These are phyloP conservation scores for Artemisia tridentata DNA, from an alignment of 129 eudicot genomes.

Conservation along the genomic window DNA sequence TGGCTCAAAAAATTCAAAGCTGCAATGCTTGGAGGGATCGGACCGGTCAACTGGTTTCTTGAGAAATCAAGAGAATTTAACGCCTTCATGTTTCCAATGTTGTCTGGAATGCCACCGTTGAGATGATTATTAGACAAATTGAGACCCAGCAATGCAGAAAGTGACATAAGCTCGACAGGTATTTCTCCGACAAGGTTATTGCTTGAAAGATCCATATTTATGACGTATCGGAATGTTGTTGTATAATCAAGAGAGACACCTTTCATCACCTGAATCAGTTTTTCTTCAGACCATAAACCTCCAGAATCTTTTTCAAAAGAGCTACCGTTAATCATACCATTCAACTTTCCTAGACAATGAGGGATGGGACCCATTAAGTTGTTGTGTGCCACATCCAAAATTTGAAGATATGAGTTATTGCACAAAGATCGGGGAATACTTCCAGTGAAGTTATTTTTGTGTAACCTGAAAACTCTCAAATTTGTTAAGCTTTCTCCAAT, in stretches of 20 bases:
- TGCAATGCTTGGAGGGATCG: slow-evolving; percentile 25
- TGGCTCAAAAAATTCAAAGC: neutral
- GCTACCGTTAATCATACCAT: neutral
- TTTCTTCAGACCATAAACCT: neutral
- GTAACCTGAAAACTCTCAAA: neutral
- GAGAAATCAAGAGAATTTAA: slow-evolving; percentile 30
- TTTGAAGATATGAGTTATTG: slow-evolving; percentile 5
- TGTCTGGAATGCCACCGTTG: too few species aligned
- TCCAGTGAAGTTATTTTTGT: neutral
- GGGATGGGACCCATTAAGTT: slow-evolving; percentile 23
- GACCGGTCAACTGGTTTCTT: slow-evolving; percentile 2
- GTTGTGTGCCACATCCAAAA: slow-evolving; percentile 14
- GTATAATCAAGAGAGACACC: slow-evolving; percentile 1
- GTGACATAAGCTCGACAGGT: slow-evolving; percentile 16
- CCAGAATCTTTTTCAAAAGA: neutral
- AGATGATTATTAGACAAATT: too few species aligned
- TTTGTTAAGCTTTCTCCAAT: neutral
- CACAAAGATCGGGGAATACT: neutral
- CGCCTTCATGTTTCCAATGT: too few species aligned
- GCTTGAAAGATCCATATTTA: slow-evolving; percentile 21
- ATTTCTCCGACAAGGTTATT: slow-evolving; percentile 19
- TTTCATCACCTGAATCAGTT: slow-evolving; percentile 14
- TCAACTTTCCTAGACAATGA: slow-evolving; percentile 3
- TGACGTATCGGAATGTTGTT: neutral
- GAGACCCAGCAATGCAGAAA: neutral